phyloP scores from a whole-genome alignment of 2,329 filamentous ascomycete genomes.

The Penicillium hordei region DNA sequence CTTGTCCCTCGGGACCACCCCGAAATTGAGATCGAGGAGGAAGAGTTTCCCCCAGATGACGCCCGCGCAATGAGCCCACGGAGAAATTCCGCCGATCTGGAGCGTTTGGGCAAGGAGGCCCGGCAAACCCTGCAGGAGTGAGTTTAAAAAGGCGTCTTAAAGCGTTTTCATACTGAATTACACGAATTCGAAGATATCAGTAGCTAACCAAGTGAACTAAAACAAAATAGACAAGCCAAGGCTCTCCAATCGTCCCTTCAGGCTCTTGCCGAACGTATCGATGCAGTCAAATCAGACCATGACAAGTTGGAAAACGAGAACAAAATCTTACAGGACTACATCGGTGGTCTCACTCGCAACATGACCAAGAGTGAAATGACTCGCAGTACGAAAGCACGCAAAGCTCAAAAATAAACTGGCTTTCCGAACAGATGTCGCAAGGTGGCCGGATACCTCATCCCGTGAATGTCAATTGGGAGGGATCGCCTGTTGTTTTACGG shows the following conservation, averaged over 20 bases:
- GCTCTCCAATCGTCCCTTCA: slow-evolving; percentile 84
- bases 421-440: slow-evolving; percentile 9
- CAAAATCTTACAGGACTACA: slow-evolving; percentile 96
- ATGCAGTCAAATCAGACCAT: slow-evolving; percentile 90
- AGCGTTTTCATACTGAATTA: neutral
- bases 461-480: slow-evolving; percentile 17
- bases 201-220: neutral
- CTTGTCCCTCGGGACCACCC: slow-evolving; percentile 76
- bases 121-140: slow-evolving; percentile 63
- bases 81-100: slow-evolving; percentile 84
- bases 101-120: slow-evolving; percentile 81
- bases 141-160: slow-evolving; percentile 30
- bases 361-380: slow-evolving; percentile 58
- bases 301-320: slow-evolving; percentile 97
- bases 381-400: slow-evolving; percentile 54
- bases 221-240: slow-evolving; percentile 70
- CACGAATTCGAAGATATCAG: neutral
- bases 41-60: slow-evolving; percentile 80
- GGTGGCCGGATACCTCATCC: slow-evolving; percentile 16
- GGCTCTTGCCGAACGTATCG: slow-evolving; percentile 88
- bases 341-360: slow-evolving; percentile 87
- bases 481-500: neutral
- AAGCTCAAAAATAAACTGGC: slow-evolving; percentile 38
- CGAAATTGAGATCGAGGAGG: slow-evolving; percentile 69
- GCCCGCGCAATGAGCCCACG: slow-evolving; percentile 93